Evolutionary conservation across 352 stramenopile species (phyloP).

Genomic region (Paralagenidium karlingii): DNA sequence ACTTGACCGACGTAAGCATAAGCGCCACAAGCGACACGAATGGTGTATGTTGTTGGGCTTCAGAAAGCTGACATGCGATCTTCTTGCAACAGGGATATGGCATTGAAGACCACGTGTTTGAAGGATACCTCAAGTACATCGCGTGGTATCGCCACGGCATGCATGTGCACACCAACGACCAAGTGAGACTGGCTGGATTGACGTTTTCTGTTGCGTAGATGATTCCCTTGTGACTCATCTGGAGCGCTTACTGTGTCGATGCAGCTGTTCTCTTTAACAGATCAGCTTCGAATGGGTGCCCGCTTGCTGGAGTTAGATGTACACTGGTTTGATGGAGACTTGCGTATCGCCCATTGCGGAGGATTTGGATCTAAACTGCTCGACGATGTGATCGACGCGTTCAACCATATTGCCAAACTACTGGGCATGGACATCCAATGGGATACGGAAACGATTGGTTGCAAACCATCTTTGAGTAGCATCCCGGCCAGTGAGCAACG

Average conservation of each 20-base stretch:
- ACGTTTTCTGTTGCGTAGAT: neutral
- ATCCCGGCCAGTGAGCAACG: constrained; percentile 48
- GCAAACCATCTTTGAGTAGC: constrained; percentile 53
- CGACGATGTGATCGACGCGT: constrained; percentile 39
- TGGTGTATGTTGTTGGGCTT: neutral
- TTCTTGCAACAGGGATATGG: constrained; percentile 29
- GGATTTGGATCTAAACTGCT: constrained; percentile 44
- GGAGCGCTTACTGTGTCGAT: neutral
- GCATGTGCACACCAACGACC: constrained; percentile 50
- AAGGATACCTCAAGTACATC: constrained; percentile 42
- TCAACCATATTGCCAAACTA: constrained; percentile 47
- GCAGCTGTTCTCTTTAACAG: constrained; percentile 46
- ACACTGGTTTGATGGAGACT: constrained; percentile 52
- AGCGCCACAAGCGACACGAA: neutral
- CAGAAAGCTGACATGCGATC: neutral
- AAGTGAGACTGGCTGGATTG: constrained; percentile 1
- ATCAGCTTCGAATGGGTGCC: constrained; percentile 50
- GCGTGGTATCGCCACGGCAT: constrained; percentile 36
- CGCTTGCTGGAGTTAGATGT: constrained; percentile 57
- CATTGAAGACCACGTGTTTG: constrained; percentile 50
- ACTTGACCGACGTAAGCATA: constrained; percentile 21
- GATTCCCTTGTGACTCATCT: neutral
- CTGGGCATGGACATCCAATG: constrained; percentile 45
- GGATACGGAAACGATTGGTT: constrained; percentile 57
- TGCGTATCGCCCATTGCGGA: constrained; percentile 54